These are phyloP conservation scores for Cicer chorassanicum DNA, from an alignment of 306 rosid genomes.

Conservation along the genomic window DNA sequence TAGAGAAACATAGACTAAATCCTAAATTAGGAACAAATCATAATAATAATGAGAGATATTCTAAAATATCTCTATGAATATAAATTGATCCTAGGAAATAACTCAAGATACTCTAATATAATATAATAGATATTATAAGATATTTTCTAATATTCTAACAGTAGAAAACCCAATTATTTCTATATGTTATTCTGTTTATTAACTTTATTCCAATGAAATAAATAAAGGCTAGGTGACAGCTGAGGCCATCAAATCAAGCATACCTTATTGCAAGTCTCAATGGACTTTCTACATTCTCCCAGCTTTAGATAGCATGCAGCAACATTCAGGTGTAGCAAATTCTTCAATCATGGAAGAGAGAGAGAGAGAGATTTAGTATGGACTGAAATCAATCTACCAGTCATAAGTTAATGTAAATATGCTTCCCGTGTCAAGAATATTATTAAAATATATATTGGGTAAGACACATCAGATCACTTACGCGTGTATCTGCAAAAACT, in stretches of 20 bases:
- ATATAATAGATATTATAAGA: too few relatives aligned
- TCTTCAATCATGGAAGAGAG: conserved; percentile 57
- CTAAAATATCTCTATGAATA: too few relatives aligned
- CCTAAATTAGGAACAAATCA: too few relatives aligned
- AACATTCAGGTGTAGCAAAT: conserved; percentile 81
- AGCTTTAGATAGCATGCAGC: conserved; percentile 85
- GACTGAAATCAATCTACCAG: conserved; percentile 20
- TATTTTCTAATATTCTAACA: too few relatives aligned
- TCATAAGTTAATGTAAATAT: conserved; percentile 7
- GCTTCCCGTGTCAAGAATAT: not conserved
- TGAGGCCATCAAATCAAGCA: conserved; percentile 37
- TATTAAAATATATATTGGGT: conserved; percentile 11
- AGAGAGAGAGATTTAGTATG: conserved; percentile 44
- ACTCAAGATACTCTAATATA: too few relatives aligned
- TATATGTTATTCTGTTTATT: not conserved
- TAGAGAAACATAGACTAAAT: too few relatives aligned
- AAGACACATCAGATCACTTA: conserved; percentile 47
- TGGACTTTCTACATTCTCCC: conserved; percentile 87
- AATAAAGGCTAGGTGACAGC: conserved; percentile 19
- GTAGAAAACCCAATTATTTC: not conserved
- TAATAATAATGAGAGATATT: too few relatives aligned
- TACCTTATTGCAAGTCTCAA: conserved; percentile 95
- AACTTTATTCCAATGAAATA: conserved; percentile 25
- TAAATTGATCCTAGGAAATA: too few relatives aligned
- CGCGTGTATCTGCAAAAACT: conserved; percentile 77